Conservation (phyloP, 495 filamentous ascomycete species). For the Xylaria flabelliformis region DNA sequence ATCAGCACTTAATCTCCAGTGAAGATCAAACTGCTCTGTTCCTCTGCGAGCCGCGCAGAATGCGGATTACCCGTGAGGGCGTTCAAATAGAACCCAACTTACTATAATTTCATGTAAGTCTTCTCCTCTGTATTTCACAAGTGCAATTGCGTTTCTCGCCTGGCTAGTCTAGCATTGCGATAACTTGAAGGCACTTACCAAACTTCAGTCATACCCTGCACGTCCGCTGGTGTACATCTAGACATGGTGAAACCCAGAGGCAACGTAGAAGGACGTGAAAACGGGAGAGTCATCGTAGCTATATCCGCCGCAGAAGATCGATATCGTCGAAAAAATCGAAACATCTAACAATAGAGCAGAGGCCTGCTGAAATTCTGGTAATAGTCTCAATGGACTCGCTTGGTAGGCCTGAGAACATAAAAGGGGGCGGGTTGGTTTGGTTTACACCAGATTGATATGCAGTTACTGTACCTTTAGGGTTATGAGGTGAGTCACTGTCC, state of each 20-base stretch:
- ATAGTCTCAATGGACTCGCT: neutral
- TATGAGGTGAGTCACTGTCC: slow-evolving; percentile 11
- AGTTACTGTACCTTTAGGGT: neutral
- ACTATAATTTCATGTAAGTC: slow-evolving; percentile 23
- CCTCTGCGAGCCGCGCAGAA: neutral
- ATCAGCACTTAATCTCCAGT: neutral
- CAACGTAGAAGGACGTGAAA: slow-evolving; percentile 31
- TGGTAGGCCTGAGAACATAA: neutral
- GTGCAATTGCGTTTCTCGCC: no score
- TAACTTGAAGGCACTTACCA: slow-evolving; percentile 32
- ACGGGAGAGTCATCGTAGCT: slow-evolving; percentile 30
- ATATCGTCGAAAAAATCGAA: neutral
- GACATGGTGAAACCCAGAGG: slow-evolving; percentile 34
- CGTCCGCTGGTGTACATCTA: slow-evolving; percentile 35
- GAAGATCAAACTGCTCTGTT: neutral
- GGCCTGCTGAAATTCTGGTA: neutral
- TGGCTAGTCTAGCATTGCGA: neutral
- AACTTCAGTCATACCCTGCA: slow-evolving; percentile 32
- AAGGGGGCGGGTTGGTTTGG: no score
- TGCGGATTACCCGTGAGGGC: neutral
- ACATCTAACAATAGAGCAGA: neutral
- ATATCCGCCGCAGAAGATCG: neutral
- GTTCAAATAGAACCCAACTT: slow-evolving; percentile 20
- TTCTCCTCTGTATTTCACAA: neutral
- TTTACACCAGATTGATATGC: neutral